A percentile compares a stretch with the other conserved stretches of the same genome.
phyloP scores from a whole-genome alignment of 208 protist species.

The Acanthamoeba healyi region DNA sequence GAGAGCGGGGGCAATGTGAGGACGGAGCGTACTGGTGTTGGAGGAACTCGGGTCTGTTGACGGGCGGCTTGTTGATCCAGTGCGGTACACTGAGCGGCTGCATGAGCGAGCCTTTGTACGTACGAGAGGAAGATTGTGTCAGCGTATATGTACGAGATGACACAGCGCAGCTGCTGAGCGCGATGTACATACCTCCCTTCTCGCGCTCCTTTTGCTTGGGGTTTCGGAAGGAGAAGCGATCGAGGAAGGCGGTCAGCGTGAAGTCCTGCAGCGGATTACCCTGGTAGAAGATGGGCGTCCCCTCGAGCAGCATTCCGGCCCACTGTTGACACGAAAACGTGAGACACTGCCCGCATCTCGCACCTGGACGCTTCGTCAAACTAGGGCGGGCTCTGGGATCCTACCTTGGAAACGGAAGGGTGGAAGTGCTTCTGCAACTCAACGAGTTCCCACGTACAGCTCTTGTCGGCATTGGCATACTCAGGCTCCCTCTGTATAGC shows the following conservation, averaged over 20 bases:
- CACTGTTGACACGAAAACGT: neutral
- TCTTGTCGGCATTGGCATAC: constrained; percentile 76
- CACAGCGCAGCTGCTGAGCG: neutral
- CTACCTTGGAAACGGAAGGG: constrained; percentile 77
- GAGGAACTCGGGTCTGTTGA: constrained; percentile 57
- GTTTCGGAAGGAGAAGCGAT: constrained; percentile 80
- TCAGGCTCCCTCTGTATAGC: constrained; percentile 76
- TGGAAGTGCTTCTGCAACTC: constrained; percentile 82
- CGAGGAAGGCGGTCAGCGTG: constrained; percentile 77
- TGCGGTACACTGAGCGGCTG: constrained; percentile 51
- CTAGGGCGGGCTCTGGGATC: too few relatives aligned
- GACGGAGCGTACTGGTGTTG: neutral
- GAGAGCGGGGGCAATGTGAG: neutral
- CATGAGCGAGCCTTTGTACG: constrained; percentile 61
- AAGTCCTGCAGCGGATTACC: constrained; percentile 83
- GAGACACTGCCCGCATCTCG: neutral
- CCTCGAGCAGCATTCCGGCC: constrained; percentile 14
- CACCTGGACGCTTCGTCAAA: too few relatives aligned
- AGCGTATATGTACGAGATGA: too few relatives aligned
- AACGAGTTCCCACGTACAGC: constrained; percentile 80
- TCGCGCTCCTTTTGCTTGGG: constrained; percentile 26
- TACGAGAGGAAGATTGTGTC: too few relatives aligned
- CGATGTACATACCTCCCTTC: constrained; percentile 2
- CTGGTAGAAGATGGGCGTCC: constrained; percentile 71
- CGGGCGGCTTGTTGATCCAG: constrained; percentile 30